A percentile compares a stretch with the other conserved stretches of the same genome.
These are phyloP conservation scores for Ilex paraguariensis DNA, from an alignment of 305 asterid genomes.

Conservation along the genomic window DNA sequence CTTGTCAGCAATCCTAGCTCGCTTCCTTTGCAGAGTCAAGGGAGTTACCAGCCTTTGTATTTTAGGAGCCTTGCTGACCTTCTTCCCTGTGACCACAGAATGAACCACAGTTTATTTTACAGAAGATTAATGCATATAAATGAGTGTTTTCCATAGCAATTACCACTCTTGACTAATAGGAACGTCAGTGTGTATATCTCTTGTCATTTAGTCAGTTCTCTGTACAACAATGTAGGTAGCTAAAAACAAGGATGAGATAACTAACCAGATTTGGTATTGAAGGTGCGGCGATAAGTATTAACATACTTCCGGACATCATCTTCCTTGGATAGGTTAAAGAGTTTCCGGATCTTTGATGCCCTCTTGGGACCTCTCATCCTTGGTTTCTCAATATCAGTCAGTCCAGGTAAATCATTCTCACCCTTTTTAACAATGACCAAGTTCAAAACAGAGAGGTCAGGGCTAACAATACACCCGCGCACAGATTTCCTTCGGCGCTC, in stretches of 20 bases:
- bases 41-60: slow-evolving; percentile 16
- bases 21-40: slow-evolving; percentile 14
- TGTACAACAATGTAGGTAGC: background rate
- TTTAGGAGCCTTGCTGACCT: slow-evolving; percentile 16
- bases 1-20: slow-evolving; percentile 14
- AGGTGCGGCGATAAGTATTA: slow-evolving; percentile 50
- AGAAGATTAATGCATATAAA: background rate
- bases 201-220: too few species aligned
- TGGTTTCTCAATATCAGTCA: slow-evolving; percentile 50
- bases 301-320: slow-evolving; percentile 54
- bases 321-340: slow-evolving; percentile 51
- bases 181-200: too few species aligned
- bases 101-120: background rate
- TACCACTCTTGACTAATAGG: background rate
- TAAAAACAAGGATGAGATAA: background rate
- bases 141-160: background rate
- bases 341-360: slow-evolving; percentile 56
- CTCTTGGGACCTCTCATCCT: slow-evolving; percentile 61
- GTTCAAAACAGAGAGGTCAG: slow-evolving; percentile 45
- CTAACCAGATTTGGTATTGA: slow-evolving; percentile 42
- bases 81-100: slow-evolving; percentile 4
- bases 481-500: slow-evolving; percentile 57
- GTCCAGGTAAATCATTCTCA: slow-evolving; percentile 45
- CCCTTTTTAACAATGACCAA: slow-evolving; percentile 54
- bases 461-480: slow-evolving; percentile 56